These are phyloP conservation scores for Margaritispora aquatica DNA, from an alignment of 495 filamentous ascomycete species.

Conservation along the genomic window DNA sequence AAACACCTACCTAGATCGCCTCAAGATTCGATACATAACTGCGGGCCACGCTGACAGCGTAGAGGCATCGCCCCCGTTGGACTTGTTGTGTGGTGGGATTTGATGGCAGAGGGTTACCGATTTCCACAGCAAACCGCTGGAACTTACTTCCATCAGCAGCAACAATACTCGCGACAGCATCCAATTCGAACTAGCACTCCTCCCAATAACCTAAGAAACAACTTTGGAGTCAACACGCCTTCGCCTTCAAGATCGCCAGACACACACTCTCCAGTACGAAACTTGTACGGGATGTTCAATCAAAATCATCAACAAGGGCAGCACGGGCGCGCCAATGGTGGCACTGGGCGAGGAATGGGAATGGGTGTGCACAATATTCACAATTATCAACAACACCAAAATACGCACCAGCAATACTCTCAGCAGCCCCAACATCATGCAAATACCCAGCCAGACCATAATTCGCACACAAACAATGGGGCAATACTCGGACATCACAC, in stretches of 20 bases:
- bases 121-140: slow-evolving; percentile 28
- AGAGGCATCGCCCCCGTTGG: slow-evolving; percentile 14
- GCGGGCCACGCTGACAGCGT: slow-evolving; percentile 10
- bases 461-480: slow-evolving; percentile 48
- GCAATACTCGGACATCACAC: slow-evolving; percentile 66
- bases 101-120: slow-evolving; percentile 30
- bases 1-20: slow-evolving; percentile 14
- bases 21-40: slow-evolving; percentile 1
- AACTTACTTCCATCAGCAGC: slow-evolving; percentile 23
- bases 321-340: slow-evolving; percentile 61
- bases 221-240: slow-evolving; percentile 46
- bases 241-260: slow-evolving; percentile 67
- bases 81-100: slow-evolving; percentile 16
- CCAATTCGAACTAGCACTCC: slow-evolving; percentile 21
- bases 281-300: slow-evolving; percentile 72
- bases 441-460: slow-evolving; percentile 59
- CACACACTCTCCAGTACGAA: slow-evolving; percentile 58
- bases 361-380: slow-evolving; percentile 55
- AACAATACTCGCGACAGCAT: slow-evolving; percentile 21
- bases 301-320: slow-evolving; percentile 76
- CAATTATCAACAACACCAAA: slow-evolving; percentile 62
- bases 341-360: slow-evolving; percentile 24
- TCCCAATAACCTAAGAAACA: slow-evolving; percentile 21
- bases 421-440: slow-evolving; percentile 76
- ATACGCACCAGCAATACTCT: slow-evolving; percentile 64